Percentiles rank a stretch among this genome's conserved stretches.
Evolutionary conservation across 805 yeast genomes (phyloP).

Genomic region (baker's yeast (Saccharomyces cerevisiae)): DNA sequence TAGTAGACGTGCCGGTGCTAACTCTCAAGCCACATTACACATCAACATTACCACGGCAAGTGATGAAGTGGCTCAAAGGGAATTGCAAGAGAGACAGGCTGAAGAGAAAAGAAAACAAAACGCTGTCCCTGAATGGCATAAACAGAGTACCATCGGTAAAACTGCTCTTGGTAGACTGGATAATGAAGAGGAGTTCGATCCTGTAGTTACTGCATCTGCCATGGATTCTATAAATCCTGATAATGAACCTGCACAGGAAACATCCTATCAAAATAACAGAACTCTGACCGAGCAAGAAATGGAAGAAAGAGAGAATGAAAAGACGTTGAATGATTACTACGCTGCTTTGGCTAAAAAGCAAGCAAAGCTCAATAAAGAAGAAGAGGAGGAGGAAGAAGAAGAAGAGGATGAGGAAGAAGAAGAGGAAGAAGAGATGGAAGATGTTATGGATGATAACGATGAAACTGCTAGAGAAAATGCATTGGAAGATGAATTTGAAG

Average conservation of each 20-base stretch:
- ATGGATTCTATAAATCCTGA: neutral
- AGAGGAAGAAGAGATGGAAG: slow-evolving; percentile 43
- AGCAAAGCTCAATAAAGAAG: slow-evolving; percentile 52
- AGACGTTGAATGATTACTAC: slow-evolving; percentile 65
- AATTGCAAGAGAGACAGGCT: slow-evolving; percentile 55
- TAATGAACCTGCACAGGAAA: slow-evolving; percentile 2
- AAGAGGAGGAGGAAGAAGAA: slow-evolving; percentile 43
- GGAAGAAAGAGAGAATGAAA: slow-evolving; percentile 62
- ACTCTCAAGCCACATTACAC: slow-evolving; percentile 77
- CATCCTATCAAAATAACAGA: slow-evolving; percentile 13
- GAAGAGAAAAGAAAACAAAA: slow-evolving; percentile 76
- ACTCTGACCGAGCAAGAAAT: slow-evolving; percentile 30
- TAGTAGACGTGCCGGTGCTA: slow-evolving; percentile 46
- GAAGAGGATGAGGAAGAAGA: slow-evolving; percentile 41
- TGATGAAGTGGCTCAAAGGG: slow-evolving; percentile 67
- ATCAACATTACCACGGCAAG: slow-evolving; percentile 81
- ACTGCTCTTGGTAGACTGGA: slow-evolving; percentile 47
- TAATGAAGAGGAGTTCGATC: slow-evolving; percentile 38
- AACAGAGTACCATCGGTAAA: slow-evolving; percentile 80
- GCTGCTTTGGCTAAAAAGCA: slow-evolving; percentile 67
- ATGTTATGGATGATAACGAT: slow-evolving; percentile 35
- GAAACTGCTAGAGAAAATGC: slow-evolving; percentile 20
- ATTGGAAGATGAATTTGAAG: slow-evolving; percentile 20
- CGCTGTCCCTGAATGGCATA: slow-evolving; percentile 95
- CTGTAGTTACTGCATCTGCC: slow-evolving; percentile 20